phyloP scores from a whole-genome alignment of 2,329 filamentous ascomycete species.

The Fusarium sp. region DNA sequence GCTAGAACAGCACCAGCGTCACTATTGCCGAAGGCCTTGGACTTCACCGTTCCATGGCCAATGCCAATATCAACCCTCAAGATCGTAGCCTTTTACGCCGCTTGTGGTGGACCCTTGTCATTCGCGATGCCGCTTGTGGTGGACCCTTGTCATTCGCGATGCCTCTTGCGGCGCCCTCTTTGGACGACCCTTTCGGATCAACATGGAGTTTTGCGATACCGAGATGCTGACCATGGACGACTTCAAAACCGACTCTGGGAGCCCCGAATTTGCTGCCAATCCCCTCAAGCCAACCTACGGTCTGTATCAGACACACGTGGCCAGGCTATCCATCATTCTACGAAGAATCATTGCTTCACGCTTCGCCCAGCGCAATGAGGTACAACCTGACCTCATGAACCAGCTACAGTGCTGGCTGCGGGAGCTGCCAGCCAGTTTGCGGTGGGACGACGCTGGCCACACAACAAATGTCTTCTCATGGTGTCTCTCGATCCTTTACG shows the following conservation, averaged over 20 bases:
- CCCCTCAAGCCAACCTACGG: not conserved
- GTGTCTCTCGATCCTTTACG: not conserved
- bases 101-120: conserved; percentile 4
- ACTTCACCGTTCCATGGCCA: not conserved
- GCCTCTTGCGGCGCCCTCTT: not conserved
- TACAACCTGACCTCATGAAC: not conserved
- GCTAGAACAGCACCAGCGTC: not conserved
- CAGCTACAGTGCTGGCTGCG: not conserved
- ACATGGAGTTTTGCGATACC: not conserved
- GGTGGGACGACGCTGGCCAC: not conserved
- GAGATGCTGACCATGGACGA: not conserved
- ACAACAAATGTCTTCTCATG: not conserved
- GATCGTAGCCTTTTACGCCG: not conserved
- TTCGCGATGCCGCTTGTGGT: conserved; percentile 1
- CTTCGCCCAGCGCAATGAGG: not conserved
- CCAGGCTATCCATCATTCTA: not conserved
- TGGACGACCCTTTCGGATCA: conserved; percentile 1
- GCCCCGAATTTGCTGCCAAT: not conserved
- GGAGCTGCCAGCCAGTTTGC: not conserved
- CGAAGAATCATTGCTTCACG: not conserved
- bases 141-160: not conserved
- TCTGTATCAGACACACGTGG: not conserved
- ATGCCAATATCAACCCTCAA: not conserved
- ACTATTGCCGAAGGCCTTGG: not conserved
- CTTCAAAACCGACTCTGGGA: not conserved